Evolutionary conservation across 495 filamentous ascomycete species (phyloP).

Genomic region (Aspergillus campestris): DNA sequence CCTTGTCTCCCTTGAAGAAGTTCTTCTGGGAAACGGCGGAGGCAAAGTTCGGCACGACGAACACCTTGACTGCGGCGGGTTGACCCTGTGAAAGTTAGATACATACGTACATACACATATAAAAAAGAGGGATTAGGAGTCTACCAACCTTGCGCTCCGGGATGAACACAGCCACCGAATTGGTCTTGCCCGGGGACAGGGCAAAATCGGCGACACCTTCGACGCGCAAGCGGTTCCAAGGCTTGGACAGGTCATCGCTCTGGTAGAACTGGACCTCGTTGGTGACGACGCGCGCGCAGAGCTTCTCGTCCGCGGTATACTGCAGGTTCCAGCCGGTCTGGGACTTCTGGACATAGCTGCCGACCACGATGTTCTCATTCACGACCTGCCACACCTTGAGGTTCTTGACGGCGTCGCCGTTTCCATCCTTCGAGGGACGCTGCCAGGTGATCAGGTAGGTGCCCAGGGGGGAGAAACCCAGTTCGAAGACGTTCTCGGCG

Average conservation of each 20-base stretch:
- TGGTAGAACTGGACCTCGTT: conserved; percentile 97
- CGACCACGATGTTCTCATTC: conserved; percentile 66
- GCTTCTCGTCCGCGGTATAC: conserved; percentile 85
- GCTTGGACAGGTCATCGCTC: conserved; percentile 69
- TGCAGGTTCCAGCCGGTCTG: conserved; percentile 97
- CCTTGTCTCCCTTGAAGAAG: conserved; percentile 98
- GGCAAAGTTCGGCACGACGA: conserved; percentile 78
- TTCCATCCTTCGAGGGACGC: conserved; percentile 81
- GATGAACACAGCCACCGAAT: conserved; percentile 85
- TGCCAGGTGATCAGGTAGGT: conserved; percentile 97
- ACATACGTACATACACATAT: neutral
- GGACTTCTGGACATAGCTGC: conserved; percentile 86
- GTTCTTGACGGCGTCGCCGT: conserved; percentile 88
- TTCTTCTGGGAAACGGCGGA: conserved; percentile 87
- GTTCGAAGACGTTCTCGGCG: conserved; percentile 77
- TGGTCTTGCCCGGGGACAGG: conserved; percentile 75
- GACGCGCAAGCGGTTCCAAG: conserved; percentile 90
- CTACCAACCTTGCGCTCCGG: conserved; percentile 79
- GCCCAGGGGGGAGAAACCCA: conserved; percentile 87
- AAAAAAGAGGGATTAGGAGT: neutral
- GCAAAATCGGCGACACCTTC: conserved; percentile 91
- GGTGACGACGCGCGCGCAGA: conserved; percentile 86
- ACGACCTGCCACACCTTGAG: conserved; percentile 88
- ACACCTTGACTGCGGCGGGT: conserved; percentile 89
- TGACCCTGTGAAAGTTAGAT: conserved; percentile 50